Evolutionary conservation across 305 asterid genomes (phyloP).

Genomic region (Petunia hybrid): DNA sequence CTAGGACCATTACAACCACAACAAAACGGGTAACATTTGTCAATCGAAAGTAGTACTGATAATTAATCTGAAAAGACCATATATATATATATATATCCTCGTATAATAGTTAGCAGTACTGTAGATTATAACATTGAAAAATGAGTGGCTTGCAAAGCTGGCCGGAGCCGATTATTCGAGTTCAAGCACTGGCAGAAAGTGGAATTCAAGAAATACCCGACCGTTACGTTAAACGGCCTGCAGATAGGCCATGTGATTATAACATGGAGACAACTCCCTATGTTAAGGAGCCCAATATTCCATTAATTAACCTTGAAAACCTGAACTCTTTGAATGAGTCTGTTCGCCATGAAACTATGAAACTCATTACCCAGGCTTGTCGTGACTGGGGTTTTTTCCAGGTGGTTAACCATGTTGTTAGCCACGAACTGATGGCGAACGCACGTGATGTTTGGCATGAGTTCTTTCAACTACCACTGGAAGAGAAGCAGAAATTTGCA

Average conservation of each 20-base stretch:
- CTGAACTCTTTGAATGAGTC: conserved; percentile 49
- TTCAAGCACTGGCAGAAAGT: conserved; percentile 72
- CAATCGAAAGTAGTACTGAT: not conserved
- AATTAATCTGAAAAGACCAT: not conserved
- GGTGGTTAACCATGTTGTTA: conserved; percentile 81
- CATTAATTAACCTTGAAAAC: conserved; percentile 65
- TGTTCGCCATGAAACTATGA: conserved; percentile 43
- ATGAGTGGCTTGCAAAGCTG: conserved; percentile 60
- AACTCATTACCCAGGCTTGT: conserved; percentile 60
- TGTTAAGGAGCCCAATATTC: conserved; percentile 48
- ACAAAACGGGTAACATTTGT: not conserved
- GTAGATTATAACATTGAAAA: not conserved
- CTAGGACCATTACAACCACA: not conserved
- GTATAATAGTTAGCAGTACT: not conserved
- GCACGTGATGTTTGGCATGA: conserved; percentile 68
- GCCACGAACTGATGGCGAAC: conserved; percentile 57
- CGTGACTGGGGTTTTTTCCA: conserved; percentile 93
- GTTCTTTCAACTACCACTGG: conserved; percentile 73
- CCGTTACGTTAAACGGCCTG: conserved; percentile 68
- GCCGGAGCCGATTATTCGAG: conserved; percentile 88
- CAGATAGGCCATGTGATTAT: conserved; percentile 62
- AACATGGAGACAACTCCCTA: not conserved
- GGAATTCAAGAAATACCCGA: conserved; percentile 78
- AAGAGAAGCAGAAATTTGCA: conserved; percentile 67
- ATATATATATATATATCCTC: not conserved